A percentile compares a stretch with the other conserved stretches of the same genome.
Evolutionary conservation across 768 basidiomycete species (phyloP).

Genomic region (Amanita polypyramis): DNA sequence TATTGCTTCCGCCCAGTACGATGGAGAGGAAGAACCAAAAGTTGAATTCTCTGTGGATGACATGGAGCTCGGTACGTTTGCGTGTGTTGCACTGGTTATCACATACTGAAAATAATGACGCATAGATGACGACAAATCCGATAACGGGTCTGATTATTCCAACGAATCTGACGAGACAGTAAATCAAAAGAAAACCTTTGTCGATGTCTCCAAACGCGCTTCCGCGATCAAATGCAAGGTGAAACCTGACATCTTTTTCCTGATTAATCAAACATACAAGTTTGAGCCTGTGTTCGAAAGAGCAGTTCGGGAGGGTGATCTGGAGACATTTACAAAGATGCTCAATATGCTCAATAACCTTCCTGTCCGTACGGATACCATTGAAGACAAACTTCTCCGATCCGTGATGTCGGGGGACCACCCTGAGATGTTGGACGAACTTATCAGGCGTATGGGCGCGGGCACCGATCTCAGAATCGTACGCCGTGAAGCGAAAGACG

Average conservation of each 20-base stretch:
- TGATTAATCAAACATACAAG: neutral
- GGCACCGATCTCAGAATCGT: slow-evolving; percentile 23
- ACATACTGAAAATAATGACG: neutral
- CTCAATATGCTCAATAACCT: slow-evolving; percentile 31
- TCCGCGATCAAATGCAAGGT: slow-evolving; percentile 31
- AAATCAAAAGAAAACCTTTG: slow-evolving; percentile 17
- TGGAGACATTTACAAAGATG: slow-evolving; percentile 39
- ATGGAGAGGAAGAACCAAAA: slow-evolving; percentile 10
- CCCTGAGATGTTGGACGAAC: slow-evolving; percentile 43
- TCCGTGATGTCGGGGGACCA: slow-evolving; percentile 30
- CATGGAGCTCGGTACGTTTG: slow-evolving; percentile 1
- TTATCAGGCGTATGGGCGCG: slow-evolving; percentile 40
- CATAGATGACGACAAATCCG: slow-evolving; percentile 24
- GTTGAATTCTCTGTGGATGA: slow-evolving; percentile 2
- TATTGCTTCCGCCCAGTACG: slow-evolving; percentile 45
- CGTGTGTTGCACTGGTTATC: neutral
- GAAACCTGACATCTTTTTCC: slow-evolving; percentile 18
- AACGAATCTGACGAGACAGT: slow-evolving; percentile 27
- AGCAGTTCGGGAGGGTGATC: slow-evolving; percentile 33
- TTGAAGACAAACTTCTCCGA: slow-evolving; percentile 14
- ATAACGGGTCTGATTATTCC: slow-evolving; percentile 34
- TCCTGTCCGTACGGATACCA: slow-evolving; percentile 18
- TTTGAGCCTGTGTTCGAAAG: slow-evolving; percentile 18
- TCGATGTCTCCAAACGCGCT: slow-evolving; percentile 41
- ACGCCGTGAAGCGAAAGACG: slow-evolving; percentile 17